phyloP scores from a whole-genome alignment of 1,139 yeast genomes.

The Hyphopichia wangnamkhiaoensis region DNA sequence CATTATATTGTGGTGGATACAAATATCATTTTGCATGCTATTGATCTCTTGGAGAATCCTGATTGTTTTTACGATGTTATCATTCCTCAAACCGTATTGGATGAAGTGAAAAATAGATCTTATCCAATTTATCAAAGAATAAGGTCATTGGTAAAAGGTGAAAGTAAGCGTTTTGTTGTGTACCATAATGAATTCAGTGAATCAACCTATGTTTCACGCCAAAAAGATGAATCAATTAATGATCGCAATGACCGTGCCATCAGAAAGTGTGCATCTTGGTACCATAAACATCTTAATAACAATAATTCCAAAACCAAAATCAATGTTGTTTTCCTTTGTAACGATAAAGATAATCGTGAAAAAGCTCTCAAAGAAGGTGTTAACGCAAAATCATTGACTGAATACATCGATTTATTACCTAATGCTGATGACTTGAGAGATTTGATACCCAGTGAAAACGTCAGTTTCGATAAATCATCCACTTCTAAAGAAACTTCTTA shows the following conservation, averaged over 20 bases:
- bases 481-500: constrained; percentile 56
- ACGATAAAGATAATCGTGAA: constrained; percentile 68
- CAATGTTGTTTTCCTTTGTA: constrained; percentile 66
- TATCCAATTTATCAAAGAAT: constrained; percentile 86
- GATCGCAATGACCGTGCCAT: constrained; percentile 94
- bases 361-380: constrained; percentile 60
- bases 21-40: constrained; percentile 83
- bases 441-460: constrained; percentile 61
- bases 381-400: constrained; percentile 55
- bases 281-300: constrained; percentile 57
- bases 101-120: constrained; percentile 87
- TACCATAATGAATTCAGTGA: constrained; percentile 91
- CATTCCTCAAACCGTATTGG: constrained; percentile 90
- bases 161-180: constrained; percentile 82
- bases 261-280: constrained; percentile 74
- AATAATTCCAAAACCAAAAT: constrained; percentile 37
- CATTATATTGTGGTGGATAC: constrained; percentile 90
- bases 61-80: constrained; percentile 85
- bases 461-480: constrained; percentile 23
- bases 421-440: constrained; percentile 80
- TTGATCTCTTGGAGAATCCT: constrained; percentile 80
- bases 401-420: constrained; percentile 71
- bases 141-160: constrained; percentile 73
- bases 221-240: constrained; percentile 71
- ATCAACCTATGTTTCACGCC: constrained; percentile 67